Conservation (phyloP, 352 stramenopile species). For the Globisporangium canariense region DNA sequence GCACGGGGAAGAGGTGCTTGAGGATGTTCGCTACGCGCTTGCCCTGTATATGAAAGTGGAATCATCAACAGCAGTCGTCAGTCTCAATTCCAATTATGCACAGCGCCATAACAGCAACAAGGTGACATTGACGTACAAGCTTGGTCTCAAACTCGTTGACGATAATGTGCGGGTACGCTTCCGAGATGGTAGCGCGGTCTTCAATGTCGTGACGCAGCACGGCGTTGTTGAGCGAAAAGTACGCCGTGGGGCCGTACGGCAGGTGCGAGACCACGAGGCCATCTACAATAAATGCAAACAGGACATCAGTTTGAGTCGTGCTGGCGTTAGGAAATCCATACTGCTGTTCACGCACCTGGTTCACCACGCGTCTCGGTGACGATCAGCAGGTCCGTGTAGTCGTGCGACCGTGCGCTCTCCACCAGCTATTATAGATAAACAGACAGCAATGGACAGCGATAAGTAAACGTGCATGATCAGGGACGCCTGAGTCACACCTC, state of each 20-base stretch:
- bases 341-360: slow-evolving; percentile 53
- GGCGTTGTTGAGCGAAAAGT: slow-evolving; percentile 96
- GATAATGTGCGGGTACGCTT: slow-evolving; percentile 96
- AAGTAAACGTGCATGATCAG: neutral
- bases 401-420: slow-evolving; percentile 92
- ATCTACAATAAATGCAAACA: slow-evolving; percentile 49
- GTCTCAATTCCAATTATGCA: neutral
- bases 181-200: slow-evolving; percentile 90
- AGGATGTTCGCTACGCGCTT: slow-evolving; percentile 97
- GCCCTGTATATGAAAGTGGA: slow-evolving; percentile 36
- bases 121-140: slow-evolving; percentile 37
- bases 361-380: slow-evolving; percentile 98
- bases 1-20: slow-evolving; percentile 98
- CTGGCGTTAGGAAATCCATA: neutral
- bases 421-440: slow-evolving; percentile 87
- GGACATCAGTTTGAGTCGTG: neutral
- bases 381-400: slow-evolving; percentile 98
- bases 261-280: slow-evolving; percentile 98
- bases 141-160: slow-evolving; percentile 95
- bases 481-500: neutral
- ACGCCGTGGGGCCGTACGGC: slow-evolving; percentile 97
- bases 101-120: neutral
- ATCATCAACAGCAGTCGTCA: neutral
- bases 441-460: neutral
- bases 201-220: slow-evolving; percentile 99